A percentile compares a stretch with the other conserved stretches of the same genome.
phyloP scores from a whole-genome alignment of 805 yeast species.

The Yamadazyma laniorum region DNA sequence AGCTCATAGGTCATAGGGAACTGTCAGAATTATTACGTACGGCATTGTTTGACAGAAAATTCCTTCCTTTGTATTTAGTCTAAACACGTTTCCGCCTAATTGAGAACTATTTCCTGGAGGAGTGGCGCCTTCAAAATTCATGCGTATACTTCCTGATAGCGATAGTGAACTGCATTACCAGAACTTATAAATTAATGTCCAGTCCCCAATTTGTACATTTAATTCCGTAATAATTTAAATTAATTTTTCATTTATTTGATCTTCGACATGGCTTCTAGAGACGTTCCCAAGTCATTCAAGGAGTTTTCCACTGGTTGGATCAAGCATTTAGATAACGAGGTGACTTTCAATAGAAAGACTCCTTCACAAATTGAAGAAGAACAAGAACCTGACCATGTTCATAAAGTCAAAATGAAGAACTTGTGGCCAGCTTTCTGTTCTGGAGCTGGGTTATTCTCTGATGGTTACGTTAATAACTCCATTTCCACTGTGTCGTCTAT shows the following conservation, averaged over 20 bases:
- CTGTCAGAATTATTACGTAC: no score
- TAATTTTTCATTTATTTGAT: no score
- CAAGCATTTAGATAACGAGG: slow-evolving; percentile 40
- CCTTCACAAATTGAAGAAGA: slow-evolving; percentile 24
- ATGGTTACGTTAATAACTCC: slow-evolving; percentile 88
- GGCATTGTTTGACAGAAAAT: no score
- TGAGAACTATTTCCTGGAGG: no score
- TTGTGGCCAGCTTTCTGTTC: slow-evolving; percentile 72
- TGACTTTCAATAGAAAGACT: slow-evolving; percentile 35
- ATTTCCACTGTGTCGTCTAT: slow-evolving; percentile 76
- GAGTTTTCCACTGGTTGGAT: slow-evolving; percentile 44
- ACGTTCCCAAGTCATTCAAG: slow-evolving; percentile 43
- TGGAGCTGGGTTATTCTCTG: slow-evolving; percentile 92
- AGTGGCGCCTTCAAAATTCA: no score
- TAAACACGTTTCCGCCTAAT: no score
- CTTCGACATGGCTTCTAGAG: slow-evolving; percentile 40
- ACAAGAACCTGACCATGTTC: slow-evolving; percentile 10
- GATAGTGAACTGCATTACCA: background rate
- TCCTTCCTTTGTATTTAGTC: no score
- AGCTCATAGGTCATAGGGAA: no score
- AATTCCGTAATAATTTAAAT: background rate
- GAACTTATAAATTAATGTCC: background rate
- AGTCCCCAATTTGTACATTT: background rate
- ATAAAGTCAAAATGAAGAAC: slow-evolving; percentile 19
- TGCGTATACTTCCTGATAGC: background rate